Evolutionary conservation across 441 rosid genomes (phyloP).

Genomic region (Corymbia calophylla): DNA sequence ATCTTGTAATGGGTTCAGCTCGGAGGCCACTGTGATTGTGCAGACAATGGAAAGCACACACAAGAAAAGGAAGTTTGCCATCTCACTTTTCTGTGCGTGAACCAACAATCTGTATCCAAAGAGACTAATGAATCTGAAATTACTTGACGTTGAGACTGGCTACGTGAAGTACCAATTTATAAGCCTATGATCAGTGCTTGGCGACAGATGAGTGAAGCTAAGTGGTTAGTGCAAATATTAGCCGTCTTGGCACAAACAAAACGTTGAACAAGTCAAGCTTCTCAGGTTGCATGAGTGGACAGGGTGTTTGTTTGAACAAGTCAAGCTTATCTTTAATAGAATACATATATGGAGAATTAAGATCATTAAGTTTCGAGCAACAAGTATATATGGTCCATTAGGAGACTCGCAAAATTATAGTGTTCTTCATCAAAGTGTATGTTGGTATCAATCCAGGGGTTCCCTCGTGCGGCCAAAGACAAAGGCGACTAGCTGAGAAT

Average conservation of each 20-base stretch:
- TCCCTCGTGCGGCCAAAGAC: neutral
- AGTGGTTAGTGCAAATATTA: neutral
- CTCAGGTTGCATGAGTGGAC: neutral
- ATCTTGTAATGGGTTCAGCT: neutral
- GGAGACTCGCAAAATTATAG: neutral
- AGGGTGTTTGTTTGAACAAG: neutral
- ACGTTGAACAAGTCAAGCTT: neutral
- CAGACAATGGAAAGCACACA: neutral
- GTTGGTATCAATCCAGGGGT: neutral
- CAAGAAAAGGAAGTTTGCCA: neutral
- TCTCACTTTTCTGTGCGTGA: neutral
- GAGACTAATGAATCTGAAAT: neutral
- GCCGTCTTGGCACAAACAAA: neutral
- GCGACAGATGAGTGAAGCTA: neutral
- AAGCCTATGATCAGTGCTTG: neutral
- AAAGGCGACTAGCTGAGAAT: neutral
- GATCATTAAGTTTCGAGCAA: neutral
- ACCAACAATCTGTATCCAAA: neutral
- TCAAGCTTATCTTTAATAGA: too few relatives aligned
- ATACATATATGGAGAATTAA: neutral
- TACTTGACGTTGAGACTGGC: neutral
- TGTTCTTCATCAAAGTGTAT: neutral
- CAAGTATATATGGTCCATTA: neutral
- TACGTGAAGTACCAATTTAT: neutral
- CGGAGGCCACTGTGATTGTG: neutral